These are phyloP conservation scores for Chamaenerion angustifolium DNA, from an alignment of 345 rosid species.

Conservation along the genomic window DNA sequence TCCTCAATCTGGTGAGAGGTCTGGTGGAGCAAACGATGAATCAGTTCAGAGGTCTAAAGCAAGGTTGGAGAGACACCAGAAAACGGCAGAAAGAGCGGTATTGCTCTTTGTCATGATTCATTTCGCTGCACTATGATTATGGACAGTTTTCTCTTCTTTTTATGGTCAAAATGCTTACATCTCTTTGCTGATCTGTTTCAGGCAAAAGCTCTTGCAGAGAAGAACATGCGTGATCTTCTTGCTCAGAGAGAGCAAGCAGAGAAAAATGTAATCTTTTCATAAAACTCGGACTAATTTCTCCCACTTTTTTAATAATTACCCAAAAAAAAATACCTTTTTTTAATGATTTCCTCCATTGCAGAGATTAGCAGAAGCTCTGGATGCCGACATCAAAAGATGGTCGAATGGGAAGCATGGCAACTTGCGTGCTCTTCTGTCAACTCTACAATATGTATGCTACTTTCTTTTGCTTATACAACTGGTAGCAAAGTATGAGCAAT, in stretches of 20 bases:
- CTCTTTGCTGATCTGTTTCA: slow-evolving; percentile 25
- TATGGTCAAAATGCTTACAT: not conserved
- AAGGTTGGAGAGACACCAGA: slow-evolving; percentile 58
- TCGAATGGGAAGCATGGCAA: slow-evolving; percentile 76
- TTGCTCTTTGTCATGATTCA: slow-evolving; percentile 7
- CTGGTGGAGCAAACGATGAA: slow-evolving; percentile 34
- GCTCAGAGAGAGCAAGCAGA: slow-evolving; percentile 83
- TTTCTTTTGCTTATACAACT: slow-evolving; percentile 1
- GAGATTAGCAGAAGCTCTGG: slow-evolving; percentile 67
- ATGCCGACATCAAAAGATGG: slow-evolving; percentile 92
- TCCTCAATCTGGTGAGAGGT: slow-evolving; percentile 15
- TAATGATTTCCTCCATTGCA: slow-evolving; percentile 28
- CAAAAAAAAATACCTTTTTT: not conserved
- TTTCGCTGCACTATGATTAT: not conserved
- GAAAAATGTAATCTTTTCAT: slow-evolving; percentile 50
- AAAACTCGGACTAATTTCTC: not conserved
- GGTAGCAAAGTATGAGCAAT: too few species aligned
- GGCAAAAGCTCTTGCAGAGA: slow-evolving; percentile 94
- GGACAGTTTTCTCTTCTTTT: too few species aligned
- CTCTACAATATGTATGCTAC: slow-evolving; percentile 67
- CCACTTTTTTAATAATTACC: not conserved
- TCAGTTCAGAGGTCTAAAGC: slow-evolving; percentile 55
- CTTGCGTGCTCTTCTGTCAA: slow-evolving; percentile 83
- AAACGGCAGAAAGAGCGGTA: slow-evolving; percentile 82
- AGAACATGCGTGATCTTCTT: slow-evolving; percentile 71